Percentiles rank a stretch among this genome's conserved stretches.
phyloP scores from a whole-genome alignment of 495 filamentous ascomycete species.

The Aspergillus egyptiacus region DNA sequence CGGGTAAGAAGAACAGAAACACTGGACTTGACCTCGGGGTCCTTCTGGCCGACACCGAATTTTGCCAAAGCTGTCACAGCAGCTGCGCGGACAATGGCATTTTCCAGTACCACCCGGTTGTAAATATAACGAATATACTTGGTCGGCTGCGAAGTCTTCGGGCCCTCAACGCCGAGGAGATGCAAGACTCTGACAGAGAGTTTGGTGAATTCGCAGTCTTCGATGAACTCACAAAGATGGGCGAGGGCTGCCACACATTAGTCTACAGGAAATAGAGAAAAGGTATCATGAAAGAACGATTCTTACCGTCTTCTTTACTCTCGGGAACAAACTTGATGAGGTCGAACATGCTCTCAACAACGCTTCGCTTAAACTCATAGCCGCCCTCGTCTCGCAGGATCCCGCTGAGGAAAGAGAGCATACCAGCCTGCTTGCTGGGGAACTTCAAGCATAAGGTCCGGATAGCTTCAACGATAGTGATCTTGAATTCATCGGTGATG shows the following conservation, averaged over 20 bases:
- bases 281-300: constrained; percentile 1
- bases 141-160: constrained; percentile 89
- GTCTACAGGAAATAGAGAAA: not conserved
- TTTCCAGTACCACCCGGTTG: constrained; percentile 96
- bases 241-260: constrained; percentile 58
- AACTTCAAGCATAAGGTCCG: constrained; percentile 96
- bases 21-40: constrained; percentile 91
- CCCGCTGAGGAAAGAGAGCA: constrained; percentile 92
- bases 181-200: constrained; percentile 92
- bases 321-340: constrained; percentile 98
- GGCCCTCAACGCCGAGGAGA: constrained; percentile 87
- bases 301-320: constrained; percentile 81
- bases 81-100: constrained; percentile 89
- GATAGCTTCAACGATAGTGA: constrained; percentile 97
- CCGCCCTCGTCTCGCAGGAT: constrained; percentile 95
- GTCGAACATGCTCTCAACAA: constrained; percentile 99
- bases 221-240: constrained; percentile 97
- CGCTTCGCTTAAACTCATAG: constrained; percentile 95
- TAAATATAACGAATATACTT: constrained; percentile 99
- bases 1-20: constrained; percentile 87
- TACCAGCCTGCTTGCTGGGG: constrained; percentile 94
- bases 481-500: constrained; percentile 98
- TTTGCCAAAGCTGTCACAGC: constrained; percentile 95
- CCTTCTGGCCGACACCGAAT: constrained; percentile 95
- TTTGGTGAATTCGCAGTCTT: constrained; percentile 99